phyloP scores from a whole-genome alignment of 2,329 filamentous ascomycete genomes.

The Diaporthe eres region DNA sequence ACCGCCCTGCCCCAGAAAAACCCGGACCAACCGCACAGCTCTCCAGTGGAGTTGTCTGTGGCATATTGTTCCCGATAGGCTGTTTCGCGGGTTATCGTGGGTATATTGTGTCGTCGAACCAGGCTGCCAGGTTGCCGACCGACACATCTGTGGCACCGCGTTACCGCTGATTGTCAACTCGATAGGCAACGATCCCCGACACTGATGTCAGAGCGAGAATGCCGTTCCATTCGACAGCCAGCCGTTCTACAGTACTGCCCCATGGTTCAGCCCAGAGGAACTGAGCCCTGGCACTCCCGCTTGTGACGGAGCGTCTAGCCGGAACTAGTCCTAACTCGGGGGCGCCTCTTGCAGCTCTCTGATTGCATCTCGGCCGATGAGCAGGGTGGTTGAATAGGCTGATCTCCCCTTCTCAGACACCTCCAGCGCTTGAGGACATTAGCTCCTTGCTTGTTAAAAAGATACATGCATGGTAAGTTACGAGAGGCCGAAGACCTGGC shows the following conservation, averaged over 20 bases:
- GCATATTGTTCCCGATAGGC: constrained; percentile 10
- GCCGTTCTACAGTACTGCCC: not conserved
- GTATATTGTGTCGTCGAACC: constrained; percentile 24
- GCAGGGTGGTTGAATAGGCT: constrained; percentile 32
- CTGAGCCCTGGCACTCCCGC: constrained; percentile 31
- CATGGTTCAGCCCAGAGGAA: constrained; percentile 11
- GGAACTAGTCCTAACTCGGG: constrained; percentile 38
- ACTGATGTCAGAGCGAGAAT: constrained; percentile 32
- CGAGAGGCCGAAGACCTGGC: not conserved
- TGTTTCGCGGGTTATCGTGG: constrained; percentile 23
- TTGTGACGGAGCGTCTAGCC: constrained; percentile 40
- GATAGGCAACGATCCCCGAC: constrained; percentile 18
- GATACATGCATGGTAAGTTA: not conserved
- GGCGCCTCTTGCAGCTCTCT: constrained; percentile 16
- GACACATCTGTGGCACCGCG: constrained; percentile 4
- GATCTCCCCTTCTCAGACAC: constrained; percentile 18
- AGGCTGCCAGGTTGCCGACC: not conserved
- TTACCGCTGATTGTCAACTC: not conserved
- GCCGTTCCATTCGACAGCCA: constrained; percentile 1
- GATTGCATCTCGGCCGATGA: constrained; percentile 28
- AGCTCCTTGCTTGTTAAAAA: not conserved
- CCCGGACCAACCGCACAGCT: not conserved
- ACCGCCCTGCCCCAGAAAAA: not conserved
- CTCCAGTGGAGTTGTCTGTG: not conserved
- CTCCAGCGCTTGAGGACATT: not conserved